Evolutionary conservation across 495 filamentous ascomycete species (phyloP), one percentile per base, ranked within the genome.

Genomic region (Xanthoparmelia taractica): DNA sequence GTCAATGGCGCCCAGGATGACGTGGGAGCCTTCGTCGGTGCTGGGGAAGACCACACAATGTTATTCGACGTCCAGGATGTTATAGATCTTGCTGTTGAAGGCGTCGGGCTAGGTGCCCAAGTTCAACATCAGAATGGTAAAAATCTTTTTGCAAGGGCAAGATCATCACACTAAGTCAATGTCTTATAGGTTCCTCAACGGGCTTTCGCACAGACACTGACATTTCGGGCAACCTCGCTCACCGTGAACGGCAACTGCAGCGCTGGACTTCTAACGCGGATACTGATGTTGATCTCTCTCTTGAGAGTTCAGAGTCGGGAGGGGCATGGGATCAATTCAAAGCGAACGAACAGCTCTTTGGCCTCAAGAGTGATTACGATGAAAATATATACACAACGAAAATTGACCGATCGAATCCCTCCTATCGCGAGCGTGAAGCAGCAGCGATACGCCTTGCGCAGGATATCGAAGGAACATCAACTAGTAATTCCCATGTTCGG

Each of bases 321-420:
- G 83, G 79, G 58, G 59, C 69, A 25, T 99, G 94, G 94, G 91
- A 99, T 72, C 94, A 99, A 72, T 99, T 99, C 68, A 88, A 90
- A 69, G 84, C 80, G 48, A 97, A 98, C 67, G 87, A 95, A 73
- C 81, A 85, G 40, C 84, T 89, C 5, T 97, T 96, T 71, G 94
- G 94, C 12, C 74, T 93, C 41, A 90, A 84, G 74, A 91, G 85
- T 23, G 88, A 88, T 66, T 97, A 96, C 71, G 87, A 97, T 67
- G 95, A 97, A 73, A 90, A 87, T 68, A 84, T 93, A 55, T 99
- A 99, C 72, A 99, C 95, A 13, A 97, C 93, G 25, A 77, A 81
- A 13, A 90, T 99, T 66, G 85, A 99, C 71, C 88, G 85, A 65
- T 86, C 75, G 37, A 84, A 93, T 71, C 92, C 94, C 2, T 75